Conservation (phyloP, 805 yeast genomes). For the Yarrowia sp. region DNA sequence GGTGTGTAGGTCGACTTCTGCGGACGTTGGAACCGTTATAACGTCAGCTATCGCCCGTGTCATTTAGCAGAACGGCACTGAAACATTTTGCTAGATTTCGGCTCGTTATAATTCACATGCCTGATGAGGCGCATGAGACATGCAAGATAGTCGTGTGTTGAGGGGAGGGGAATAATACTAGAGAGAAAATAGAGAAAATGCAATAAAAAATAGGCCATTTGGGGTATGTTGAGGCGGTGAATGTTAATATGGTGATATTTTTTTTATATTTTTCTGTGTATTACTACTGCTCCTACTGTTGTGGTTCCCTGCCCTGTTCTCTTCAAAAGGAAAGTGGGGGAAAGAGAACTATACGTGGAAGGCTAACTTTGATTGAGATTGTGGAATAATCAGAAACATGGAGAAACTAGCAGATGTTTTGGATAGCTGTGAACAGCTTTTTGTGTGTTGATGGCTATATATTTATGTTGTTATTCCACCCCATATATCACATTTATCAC, state of each 20-base stretch:
- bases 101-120: conserved; percentile 8
- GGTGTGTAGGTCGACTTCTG: background rate
- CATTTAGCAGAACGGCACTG: background rate
- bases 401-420: too few relatives aligned
- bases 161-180: background rate
- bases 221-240: background rate
- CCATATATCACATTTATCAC: too few relatives aligned
- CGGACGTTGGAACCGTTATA: conserved; percentile 14
- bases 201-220: too few relatives aligned
- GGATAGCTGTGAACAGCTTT: too few relatives aligned
- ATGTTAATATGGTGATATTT: background rate
- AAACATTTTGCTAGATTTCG: conserved; percentile 14
- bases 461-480: too few relatives aligned
- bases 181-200: background rate
- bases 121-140: conserved; percentile 13
- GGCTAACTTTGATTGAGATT: too few relatives aligned
- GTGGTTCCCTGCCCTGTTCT: too few relatives aligned
- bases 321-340: too few relatives aligned
- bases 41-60: background rate
- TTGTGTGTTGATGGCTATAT: too few relatives aligned
- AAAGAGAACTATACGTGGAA: too few relatives aligned
- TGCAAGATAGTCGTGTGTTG: conserved; percentile 15
- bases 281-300: too few relatives aligned
- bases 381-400: too few relatives aligned
- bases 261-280: background rate